These are phyloP conservation scores for Arabidopsis suecica DNA, from an alignment of 345 rosid genomes.

Conservation along the genomic window DNA sequence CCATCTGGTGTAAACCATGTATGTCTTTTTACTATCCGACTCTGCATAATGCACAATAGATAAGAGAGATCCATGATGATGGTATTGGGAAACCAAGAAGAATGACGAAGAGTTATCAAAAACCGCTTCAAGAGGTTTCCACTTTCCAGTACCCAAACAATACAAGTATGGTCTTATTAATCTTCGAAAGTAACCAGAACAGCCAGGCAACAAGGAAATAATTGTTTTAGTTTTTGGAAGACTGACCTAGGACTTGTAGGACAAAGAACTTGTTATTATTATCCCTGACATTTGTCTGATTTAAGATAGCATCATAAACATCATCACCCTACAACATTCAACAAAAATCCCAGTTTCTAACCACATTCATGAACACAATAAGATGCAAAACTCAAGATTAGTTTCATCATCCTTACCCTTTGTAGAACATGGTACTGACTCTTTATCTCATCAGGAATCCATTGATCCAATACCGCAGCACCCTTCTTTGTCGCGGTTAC, in stretches of 20 bases:
- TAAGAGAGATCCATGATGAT: background rate
- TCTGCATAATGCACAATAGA: slow-evolving; percentile 53
- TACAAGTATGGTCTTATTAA: background rate
- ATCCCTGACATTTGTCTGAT: slow-evolving; percentile 75
- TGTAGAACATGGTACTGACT: slow-evolving; percentile 77
- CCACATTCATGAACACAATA: slow-evolving; percentile 1
- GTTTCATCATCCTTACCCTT: slow-evolving; percentile 42
- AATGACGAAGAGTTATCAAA: slow-evolving; percentile 16
- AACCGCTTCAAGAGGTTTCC: background rate
- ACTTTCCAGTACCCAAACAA: background rate
- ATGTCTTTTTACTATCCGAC: slow-evolving; percentile 69
- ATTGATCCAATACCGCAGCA: slow-evolving; percentile 79
- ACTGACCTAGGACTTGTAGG: slow-evolving; percentile 79
- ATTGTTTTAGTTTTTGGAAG: background rate
- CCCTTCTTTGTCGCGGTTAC: slow-evolving; percentile 77
- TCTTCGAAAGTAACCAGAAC: background rate
- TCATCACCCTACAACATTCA: slow-evolving; percentile 65
- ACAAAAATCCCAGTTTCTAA: slow-evolving; percentile 16
- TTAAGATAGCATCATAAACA: slow-evolving; percentile 82
- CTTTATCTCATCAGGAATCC: slow-evolving; percentile 79
- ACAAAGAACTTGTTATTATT: slow-evolving; percentile 87
- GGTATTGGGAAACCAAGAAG: background rate
- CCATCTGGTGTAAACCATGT: slow-evolving; percentile 79
- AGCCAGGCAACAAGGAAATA: background rate
- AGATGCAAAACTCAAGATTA: slow-evolving; percentile 3